A percentile compares a stretch with the other conserved stretches of the same genome.
Conservation (phyloP, 108 stramenopile species). For the Asterionellopsis glacialis region DNA sequence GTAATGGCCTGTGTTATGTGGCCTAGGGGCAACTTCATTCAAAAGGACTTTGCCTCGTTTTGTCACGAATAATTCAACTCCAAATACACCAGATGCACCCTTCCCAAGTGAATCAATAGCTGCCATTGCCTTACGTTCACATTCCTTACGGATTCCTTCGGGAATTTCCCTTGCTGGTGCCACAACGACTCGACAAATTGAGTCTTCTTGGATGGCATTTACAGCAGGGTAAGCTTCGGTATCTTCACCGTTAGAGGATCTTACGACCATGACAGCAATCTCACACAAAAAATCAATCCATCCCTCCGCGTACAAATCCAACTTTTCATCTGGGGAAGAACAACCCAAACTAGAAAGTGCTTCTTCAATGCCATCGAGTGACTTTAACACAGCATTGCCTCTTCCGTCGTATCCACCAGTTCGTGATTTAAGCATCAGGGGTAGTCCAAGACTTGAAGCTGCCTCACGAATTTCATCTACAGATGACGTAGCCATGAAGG, state of each 20-base stretch:
- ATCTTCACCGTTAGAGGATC: conserved; percentile 52
- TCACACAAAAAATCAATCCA: conserved; percentile 93
- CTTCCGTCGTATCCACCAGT: conserved; percentile 95
- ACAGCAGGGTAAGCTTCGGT: conserved; percentile 89
- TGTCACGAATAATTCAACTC: conserved; percentile 93
- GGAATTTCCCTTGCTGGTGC: conserved; percentile 78
- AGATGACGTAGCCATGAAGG: conserved; percentile 52
- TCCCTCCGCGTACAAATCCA: conserved; percentile 90
- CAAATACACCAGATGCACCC: conserved; percentile 91
- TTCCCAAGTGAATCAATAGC: conserved; percentile 81
- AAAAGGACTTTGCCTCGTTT: conserved; percentile 73
- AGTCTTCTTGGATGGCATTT: conserved; percentile 94
- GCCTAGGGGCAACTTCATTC: conserved; percentile 97
- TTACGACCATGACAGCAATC: conserved; percentile 96
- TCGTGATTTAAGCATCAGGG: conserved; percentile 95
- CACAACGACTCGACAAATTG: conserved; percentile 91
- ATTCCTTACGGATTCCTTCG: conserved; percentile 41
- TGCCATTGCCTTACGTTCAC: conserved; percentile 58
- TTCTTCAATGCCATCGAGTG: conserved; percentile 44
- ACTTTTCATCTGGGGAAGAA: conserved; percentile 4
- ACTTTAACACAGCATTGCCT: conserved; percentile 89
- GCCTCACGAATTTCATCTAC: conserved; percentile 63
- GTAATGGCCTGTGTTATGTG: conserved; percentile 99
- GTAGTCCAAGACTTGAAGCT: conserved; percentile 72
- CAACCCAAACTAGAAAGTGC: conserved; percentile 56